Base-by-base conservation (phyloP, 2,329 filamentous ascomycete species). In the Ophiostoma populinum region DNA sequence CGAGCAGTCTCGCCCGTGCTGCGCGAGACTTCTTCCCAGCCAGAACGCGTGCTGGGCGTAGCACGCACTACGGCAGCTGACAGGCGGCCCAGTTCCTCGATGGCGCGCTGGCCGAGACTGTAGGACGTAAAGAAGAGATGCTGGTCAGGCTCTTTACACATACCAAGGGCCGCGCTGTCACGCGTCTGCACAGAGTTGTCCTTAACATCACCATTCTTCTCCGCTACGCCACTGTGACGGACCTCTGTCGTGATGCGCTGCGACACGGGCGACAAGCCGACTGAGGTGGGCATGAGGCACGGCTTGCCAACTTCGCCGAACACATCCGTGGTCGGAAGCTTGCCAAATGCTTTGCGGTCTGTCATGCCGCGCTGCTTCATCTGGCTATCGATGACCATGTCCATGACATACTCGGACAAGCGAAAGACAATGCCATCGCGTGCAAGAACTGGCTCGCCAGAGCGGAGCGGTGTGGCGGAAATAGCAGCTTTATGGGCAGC, bases 81-180 rank as follows among this genome's bases (percentile, higher is more conserved):
- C 31, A 36, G 29, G 10, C 40, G 38, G 12, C 42, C 43, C 6
- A 45, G 5, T 16, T 41, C 38, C 5, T 43, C 36, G 4, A 59
- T 55, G 12, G 54, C 58, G 16, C 50, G 47, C 25, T 43, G 42
- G 11, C 53, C 53, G 4, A 70, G 49, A 1, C 55, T 62, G 27
- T 67, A 68, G 0, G 55, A 52, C 32, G 65, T 63, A 48, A 60
- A 63, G 47, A 69, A 72, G 3, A 73, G 51, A 40, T 66, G 62
- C 10, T 61, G 52, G 11, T 61, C 50, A 2, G 61, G 61, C 3
- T 49, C 45, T 3, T 56, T 48, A 44, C 67, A 71, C 6, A 40
- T 26, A 5, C 11, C 6, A 45, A 45, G 30, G 32, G 18, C 10
- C 6, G n/a, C 3, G 7, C 17, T n/a, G n/a, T n/a, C n/a, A n/a